Percentiles rank a stretch among this genome's conserved stretches.
These are phyloP conservation scores for Morella rubra DNA, from an alignment of 306 rosid species.

Conservation along the genomic window DNA sequence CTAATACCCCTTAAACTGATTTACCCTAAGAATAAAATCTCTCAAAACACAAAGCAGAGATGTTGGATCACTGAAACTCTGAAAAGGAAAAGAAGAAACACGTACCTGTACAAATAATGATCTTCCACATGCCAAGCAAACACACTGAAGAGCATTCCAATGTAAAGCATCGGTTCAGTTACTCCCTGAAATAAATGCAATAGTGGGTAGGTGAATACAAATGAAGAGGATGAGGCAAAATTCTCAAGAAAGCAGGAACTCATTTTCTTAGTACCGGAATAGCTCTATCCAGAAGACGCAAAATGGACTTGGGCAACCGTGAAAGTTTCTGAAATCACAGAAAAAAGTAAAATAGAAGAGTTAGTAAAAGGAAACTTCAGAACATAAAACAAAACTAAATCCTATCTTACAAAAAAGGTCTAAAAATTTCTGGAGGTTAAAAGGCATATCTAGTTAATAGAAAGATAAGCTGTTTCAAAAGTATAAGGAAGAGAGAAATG, in stretches of 20 bases:
- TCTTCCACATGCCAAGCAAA: slow-evolving; percentile 99
- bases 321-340: slow-evolving; percentile 68
- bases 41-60: slow-evolving; percentile 11
- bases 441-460: background rate
- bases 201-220: slow-evolving; percentile 1
- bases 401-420: background rate
- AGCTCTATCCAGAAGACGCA: slow-evolving; percentile 74
- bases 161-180: slow-evolving; percentile 95
- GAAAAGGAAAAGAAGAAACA: background rate
- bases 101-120: slow-evolving; percentile 89
- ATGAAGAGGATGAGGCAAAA: background rate
- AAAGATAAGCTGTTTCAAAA: background rate
- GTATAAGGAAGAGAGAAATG: background rate
- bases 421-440: background rate
- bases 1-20: no score
- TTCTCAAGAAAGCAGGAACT: slow-evolving; percentile 10
- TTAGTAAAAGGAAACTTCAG: slow-evolving; percentile 24
- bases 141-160: slow-evolving; percentile 95
- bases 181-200: slow-evolving; percentile 73
- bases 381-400: background rate
- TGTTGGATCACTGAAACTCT: background rate
- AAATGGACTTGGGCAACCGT: slow-evolving; percentile 71
- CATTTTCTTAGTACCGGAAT: slow-evolving; percentile 65
- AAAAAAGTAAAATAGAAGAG: slow-evolving; percentile 11
- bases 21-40: background rate